phyloP scores from a whole-genome alignment of 495 filamentous ascomycete genomes.

The Achaetomiella virescens region DNA sequence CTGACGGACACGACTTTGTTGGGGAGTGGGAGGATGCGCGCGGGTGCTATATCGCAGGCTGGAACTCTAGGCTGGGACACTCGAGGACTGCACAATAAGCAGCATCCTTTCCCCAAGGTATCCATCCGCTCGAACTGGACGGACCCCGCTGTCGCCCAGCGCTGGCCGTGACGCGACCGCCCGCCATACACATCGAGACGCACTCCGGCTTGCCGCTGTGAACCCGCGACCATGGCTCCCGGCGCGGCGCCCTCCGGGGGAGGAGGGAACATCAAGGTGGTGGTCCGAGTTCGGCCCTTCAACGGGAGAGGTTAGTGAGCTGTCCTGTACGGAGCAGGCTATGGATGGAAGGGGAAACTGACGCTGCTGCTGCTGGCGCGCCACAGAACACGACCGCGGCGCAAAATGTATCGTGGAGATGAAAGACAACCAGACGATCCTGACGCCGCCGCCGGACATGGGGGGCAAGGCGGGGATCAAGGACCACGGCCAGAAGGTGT shows the following conservation, averaged over 20 bases:
- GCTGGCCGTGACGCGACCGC: not conserved
- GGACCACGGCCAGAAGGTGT: constrained; percentile 72
- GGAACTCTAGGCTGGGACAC: constrained; percentile 24
- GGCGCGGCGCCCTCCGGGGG: constrained; percentile 46
- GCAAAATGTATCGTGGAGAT: constrained; percentile 99
- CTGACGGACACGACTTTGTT: not conserved
- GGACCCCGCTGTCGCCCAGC: not conserved
- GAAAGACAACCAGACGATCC: constrained; percentile 83
- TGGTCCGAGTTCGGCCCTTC: constrained; percentile 90
- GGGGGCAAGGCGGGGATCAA: constrained; percentile 58
- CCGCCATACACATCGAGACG: not conserved
- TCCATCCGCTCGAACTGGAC: not conserved
- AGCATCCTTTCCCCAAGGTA: not conserved
- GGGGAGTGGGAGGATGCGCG: constrained; percentile 24
- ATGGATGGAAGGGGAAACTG: not conserved
- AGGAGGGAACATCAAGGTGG: constrained; percentile 99
- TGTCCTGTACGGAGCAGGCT: not conserved
- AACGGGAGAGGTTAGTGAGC: constrained; percentile 73
- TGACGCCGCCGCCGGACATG: constrained; percentile 66
- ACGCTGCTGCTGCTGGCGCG: not conserved
- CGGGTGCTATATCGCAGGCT: constrained; percentile 16
- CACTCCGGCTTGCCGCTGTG: not conserved
- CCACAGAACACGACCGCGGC: constrained; percentile 73
- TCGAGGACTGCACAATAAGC: constrained; percentile 9
- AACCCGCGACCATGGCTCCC: constrained; percentile 55